Base-by-base conservation (phyloP, 352 stramenopile species). In the Discostella stelligera region DNA sequence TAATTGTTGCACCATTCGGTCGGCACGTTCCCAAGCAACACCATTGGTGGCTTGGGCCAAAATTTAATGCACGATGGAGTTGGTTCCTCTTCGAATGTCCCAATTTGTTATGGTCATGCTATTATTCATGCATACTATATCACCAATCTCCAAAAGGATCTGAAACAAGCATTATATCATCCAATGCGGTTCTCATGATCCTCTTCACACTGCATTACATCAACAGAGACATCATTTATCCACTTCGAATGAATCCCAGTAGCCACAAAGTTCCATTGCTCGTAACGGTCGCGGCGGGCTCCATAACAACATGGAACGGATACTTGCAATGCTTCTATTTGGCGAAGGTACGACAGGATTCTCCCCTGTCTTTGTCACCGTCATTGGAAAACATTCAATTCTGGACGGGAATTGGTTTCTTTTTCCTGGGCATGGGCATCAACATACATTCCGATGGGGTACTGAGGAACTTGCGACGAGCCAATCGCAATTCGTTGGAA, bases 181-280 rank as follows among this genome's bases (percentile, higher is more conserved):
- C 61, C 52, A 94, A 91, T 66, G 41, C 20, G 10, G 54, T 89
- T 9, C 72, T 94, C 20, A 44, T 89, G 0, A 52, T 46, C 11
- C 66, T 93, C 16, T 95, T 94, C 71, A 66, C 84, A 18, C 66
- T 87, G 16, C 91, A 95, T 80, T 95, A 95, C 65, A 62, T 93
- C 14, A 90, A 95, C 72, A 77, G 91, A 69, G 72, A 87, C 20
- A 82, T 95, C 13, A 70, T 94, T 21, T 95, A 94, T 78, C 92
- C 92, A 30, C 66, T 95, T 27, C 48, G 84, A 59, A 90, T 94
- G 72, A 83, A 75, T 20, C 16, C 61, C 11, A 80, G 80, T 48
- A 85, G 78, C 41, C 85, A 91, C 55, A 48, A 66, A 18, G 89
- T 93, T 10, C 89, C 89, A 25, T 58, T 94, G 8, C 44, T 85